phyloP scores from a whole-genome alignment of 2,329 filamentous ascomycete genomes.

The Podosphaera aphanis region DNA sequence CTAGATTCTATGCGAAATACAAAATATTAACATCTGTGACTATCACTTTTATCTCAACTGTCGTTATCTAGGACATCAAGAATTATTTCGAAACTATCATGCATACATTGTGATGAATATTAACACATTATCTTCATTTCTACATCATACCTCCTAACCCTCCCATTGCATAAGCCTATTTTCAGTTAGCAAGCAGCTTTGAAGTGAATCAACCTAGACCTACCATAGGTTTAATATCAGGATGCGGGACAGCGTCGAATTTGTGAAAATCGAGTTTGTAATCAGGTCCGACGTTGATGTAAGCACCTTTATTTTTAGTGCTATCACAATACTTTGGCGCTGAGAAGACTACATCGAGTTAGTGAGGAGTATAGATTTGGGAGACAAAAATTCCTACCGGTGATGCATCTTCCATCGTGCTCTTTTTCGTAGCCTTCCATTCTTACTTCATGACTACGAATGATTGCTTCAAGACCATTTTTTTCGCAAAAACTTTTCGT shows the following conservation, averaged over 20 bases:
- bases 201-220: conserved; percentile 7
- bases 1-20: no score
- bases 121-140: no score
- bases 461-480: conserved; percentile 84
- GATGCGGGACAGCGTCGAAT: conserved; percentile 92
- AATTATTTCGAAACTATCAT: no score
- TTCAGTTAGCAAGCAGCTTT: no score
- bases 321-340: conserved; percentile 94
- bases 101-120: no score
- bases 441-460: conserved; percentile 88
- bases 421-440: conserved; percentile 99
- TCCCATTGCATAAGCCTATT: no score
- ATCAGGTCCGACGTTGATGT: conserved; percentile 85
- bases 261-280: conserved; percentile 82
- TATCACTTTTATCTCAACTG: no score
- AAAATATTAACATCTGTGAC: no score
- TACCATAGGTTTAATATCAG: conserved; percentile 82
- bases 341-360: conserved; percentile 49
- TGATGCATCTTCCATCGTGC: conserved; percentile 87
- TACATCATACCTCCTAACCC: no score
- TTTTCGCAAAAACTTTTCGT: conserved; percentile 93
- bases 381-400: conserved; percentile 29
- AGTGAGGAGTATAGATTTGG: conserved; percentile 4
- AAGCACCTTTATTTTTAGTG: conserved; percentile 93
- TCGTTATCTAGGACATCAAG: no score